A percentile compares a stretch with the other conserved stretches of the same genome.
These are phyloP conservation scores for Eucalyptus erythrocorys DNA, from an alignment of 345 rosid species.

Conservation along the genomic window DNA sequence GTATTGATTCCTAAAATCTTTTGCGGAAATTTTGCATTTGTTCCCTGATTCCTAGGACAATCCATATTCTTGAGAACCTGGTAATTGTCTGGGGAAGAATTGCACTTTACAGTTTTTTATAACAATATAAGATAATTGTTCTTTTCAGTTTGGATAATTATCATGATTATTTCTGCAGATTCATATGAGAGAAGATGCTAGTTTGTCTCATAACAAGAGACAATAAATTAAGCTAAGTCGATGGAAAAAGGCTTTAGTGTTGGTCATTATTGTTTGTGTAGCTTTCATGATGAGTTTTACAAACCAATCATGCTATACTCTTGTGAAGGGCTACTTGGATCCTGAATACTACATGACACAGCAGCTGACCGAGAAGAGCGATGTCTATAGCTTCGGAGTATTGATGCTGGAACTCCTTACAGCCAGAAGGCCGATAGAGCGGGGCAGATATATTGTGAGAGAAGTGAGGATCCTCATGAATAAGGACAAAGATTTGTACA, in stretches of 20 bases:
- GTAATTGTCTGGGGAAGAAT: neutral
- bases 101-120: neutral
- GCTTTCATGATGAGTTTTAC: neutral
- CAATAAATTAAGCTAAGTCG: neutral
- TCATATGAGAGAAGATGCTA: neutral
- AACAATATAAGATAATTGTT: neutral
- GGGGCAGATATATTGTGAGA: slow-evolving; percentile 72
- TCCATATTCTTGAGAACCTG: neutral
- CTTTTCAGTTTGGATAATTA: neutral
- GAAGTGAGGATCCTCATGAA: slow-evolving; percentile 59
- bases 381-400: slow-evolving; percentile 89
- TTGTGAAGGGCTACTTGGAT: slow-evolving; percentile 68
- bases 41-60: neutral
- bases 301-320: neutral
- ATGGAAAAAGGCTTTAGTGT: neutral
- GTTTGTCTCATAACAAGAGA: neutral
- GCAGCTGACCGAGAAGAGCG: slow-evolving; percentile 86
- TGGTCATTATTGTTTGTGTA: neutral
- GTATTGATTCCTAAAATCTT: neutral
- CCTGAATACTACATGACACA: slow-evolving; percentile 95
- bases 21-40: too few species aligned
- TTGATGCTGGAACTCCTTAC: slow-evolving; percentile 68
- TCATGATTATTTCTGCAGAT: neutral
- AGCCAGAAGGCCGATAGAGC: slow-evolving; percentile 60
- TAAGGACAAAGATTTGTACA: slow-evolving; percentile 36